These are phyloP conservation scores for Cladosporium sphaerospermum DNA, from an alignment of 2,329 filamentous ascomycete species.

Conservation along the genomic window DNA sequence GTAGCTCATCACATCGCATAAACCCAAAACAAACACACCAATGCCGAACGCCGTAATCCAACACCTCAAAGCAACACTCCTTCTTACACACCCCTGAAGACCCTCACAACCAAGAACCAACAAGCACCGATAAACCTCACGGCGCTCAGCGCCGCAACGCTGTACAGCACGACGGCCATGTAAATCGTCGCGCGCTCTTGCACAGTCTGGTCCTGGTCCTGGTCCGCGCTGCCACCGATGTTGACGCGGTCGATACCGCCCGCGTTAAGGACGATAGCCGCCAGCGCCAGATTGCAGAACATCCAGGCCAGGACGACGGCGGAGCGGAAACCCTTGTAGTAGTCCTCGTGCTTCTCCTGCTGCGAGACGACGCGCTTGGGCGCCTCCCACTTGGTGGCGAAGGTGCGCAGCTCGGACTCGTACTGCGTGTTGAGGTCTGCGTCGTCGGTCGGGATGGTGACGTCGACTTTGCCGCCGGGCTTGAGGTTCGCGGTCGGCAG, in stretches of 20 bases:
- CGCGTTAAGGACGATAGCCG: conserved; percentile 77
- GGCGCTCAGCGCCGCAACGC: conserved; percentile 72
- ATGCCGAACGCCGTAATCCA: conserved; percentile 21
- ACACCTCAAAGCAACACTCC: neutral
- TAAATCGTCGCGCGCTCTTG: conserved; percentile 67
- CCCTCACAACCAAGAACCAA: conserved; percentile 85
- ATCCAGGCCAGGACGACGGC: conserved; percentile 93
- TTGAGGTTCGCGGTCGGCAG: conserved; percentile 84
- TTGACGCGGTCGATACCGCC: conserved; percentile 58
- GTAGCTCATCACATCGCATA: conserved; percentile 4
- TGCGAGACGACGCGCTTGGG: conserved; percentile 59
- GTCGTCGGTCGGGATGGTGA: conserved; percentile 79
- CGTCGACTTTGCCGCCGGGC: conserved; percentile 90
- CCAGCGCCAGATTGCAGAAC: conserved; percentile 86
- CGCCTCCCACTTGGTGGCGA: conserved; percentile 66
- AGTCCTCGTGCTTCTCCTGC: conserved; percentile 86
- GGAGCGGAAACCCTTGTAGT: conserved; percentile 93
- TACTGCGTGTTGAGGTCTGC: conserved; percentile 94
- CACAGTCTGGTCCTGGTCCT: conserved; percentile 41
- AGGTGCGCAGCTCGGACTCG: conserved; percentile 71
- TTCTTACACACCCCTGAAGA: conserved; percentile 57
- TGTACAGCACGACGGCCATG: conserved; percentile 81
- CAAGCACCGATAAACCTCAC: conserved; percentile 84
- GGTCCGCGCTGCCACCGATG: conserved; percentile 25
- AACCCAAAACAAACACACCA: neutral